Evolutionary conservation across 371 early-diverging fungal species (phyloP).

Genomic region (Paraphysoderma sedebokerense): DNA sequence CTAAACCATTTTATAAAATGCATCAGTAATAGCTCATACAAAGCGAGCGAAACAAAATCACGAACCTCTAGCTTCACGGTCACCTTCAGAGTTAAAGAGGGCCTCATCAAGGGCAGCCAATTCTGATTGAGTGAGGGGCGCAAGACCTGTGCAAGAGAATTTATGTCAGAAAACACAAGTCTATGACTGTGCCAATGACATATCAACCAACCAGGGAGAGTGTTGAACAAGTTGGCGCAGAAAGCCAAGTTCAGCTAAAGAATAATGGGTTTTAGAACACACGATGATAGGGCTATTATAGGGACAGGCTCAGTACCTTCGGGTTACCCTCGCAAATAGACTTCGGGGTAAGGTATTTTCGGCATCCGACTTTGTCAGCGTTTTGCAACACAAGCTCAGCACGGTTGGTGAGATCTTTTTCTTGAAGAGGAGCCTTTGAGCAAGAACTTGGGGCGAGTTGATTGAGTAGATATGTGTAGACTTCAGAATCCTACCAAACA

Average conservation of each 20-base stretch:
- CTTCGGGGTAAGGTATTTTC: constrained; percentile 83
- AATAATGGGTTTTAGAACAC: no score
- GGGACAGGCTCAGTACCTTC: no score
- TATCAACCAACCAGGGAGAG: no score
- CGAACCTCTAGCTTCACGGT: constrained; percentile 92
- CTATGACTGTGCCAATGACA: no score
- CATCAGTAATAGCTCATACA: no score
- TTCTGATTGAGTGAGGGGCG: constrained; percentile 69
- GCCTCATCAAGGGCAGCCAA: constrained; percentile 65
- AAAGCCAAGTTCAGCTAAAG: constrained; percentile 90
- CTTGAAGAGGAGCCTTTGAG: constrained; percentile 63
- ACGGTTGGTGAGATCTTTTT: constrained; percentile 51
- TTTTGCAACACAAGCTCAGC: constrained; percentile 75
- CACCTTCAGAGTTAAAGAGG: constrained; percentile 66
- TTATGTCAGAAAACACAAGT: no score
- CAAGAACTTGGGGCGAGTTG: constrained; percentile 74
- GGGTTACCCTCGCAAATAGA: constrained; percentile 84
- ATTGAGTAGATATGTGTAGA: constrained; percentile 79
- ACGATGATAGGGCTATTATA: no score
- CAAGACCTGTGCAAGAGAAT: no score
- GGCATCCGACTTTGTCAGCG: constrained; percentile 82
- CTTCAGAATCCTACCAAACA: constrained; percentile 88
- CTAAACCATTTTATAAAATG: no score
- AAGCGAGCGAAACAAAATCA: no score
- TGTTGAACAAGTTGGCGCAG: constrained; percentile 88